Conservation (phyloP, 148 eudicot species). For the Fagopyrum homotropicum region DNA sequence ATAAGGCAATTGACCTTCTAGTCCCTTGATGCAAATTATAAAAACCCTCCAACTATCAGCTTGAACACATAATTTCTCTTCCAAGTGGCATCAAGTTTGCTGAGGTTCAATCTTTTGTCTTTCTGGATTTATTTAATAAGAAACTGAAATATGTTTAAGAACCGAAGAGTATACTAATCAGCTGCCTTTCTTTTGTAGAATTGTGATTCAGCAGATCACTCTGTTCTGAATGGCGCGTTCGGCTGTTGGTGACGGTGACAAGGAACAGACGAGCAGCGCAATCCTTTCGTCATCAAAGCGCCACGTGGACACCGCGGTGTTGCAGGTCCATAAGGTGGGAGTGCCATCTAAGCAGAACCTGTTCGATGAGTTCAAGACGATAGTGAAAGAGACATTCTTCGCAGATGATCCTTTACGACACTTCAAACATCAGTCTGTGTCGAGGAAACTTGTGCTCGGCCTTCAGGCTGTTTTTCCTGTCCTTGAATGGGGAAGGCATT, state of each 20-base stretch:
- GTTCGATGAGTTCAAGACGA: conserved; percentile 28
- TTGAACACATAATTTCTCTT: not conserved
- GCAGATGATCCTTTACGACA: conserved; percentile 61
- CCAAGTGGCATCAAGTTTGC: not conserved
- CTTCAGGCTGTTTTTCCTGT: conserved; percentile 64
- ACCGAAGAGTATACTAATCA: not conserved
- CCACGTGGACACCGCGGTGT: not conserved
- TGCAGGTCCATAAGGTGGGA: conserved; percentile 49
- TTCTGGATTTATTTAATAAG: not conserved
- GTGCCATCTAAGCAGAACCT: conserved; percentile 45
- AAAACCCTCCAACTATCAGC: not conserved
- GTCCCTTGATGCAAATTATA: not conserved
- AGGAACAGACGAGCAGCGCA: too few species aligned
- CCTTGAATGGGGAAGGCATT: conserved; percentile 70
- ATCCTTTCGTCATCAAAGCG: too few species aligned
- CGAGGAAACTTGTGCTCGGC: conserved; percentile 40
- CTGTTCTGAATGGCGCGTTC: not conserved
- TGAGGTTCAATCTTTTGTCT: not conserved
- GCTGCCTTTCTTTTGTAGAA: not conserved
- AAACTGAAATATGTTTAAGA: not conserved
- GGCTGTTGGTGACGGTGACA: not conserved
- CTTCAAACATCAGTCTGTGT: conserved; percentile 52
- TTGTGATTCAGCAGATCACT: not conserved
- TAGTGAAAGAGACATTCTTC: conserved; percentile 61
- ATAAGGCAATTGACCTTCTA: not conserved